Conservation (phyloP, 805 yeast species). For the Starmerella asiatica region DNA sequence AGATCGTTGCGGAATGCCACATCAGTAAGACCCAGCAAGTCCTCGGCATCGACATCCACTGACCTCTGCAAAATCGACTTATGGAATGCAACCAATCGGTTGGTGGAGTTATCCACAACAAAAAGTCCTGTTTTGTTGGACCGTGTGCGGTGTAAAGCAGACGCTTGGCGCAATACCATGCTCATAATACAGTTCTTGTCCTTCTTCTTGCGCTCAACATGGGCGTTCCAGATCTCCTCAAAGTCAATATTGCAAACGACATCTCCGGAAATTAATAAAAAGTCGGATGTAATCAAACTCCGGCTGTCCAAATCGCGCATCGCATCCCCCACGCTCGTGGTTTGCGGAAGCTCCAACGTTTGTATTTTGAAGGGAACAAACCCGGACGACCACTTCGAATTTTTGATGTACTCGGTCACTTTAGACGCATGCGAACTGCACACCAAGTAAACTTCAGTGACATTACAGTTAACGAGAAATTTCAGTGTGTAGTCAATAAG, state of each 20-base stretch:
- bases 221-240: slow-evolving; percentile 56
- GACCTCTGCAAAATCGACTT: slow-evolving; percentile 36
- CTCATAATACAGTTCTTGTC: slow-evolving; percentile 91
- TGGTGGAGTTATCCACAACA: slow-evolving; percentile 57
- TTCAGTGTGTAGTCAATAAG: slow-evolving; percentile 88
- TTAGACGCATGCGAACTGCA: slow-evolving; percentile 86
- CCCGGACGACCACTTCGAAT: slow-evolving; percentile 29
- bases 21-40: slow-evolving; percentile 58
- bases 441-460: slow-evolving; percentile 76
- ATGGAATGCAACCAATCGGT: slow-evolving; percentile 74
- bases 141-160: slow-evolving; percentile 73
- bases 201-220: slow-evolving; percentile 49
- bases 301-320: slow-evolving; percentile 90
- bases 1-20: slow-evolving; percentile 78
- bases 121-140: slow-evolving; percentile 64
- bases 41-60: slow-evolving; percentile 28
- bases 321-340: slow-evolving; percentile 89
- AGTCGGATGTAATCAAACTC: slow-evolving; percentile 82
- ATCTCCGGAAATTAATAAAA: slow-evolving; percentile 82
- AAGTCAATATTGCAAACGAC: slow-evolving; percentile 87
- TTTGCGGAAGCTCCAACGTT: slow-evolving; percentile 71
- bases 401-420: slow-evolving; percentile 65
- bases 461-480: slow-evolving; percentile 81
- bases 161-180: slow-evolving; percentile 79
- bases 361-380: slow-evolving; percentile 71